Conservation (phyloP, 257 asterid genomes). For the Solanum tarapatanum region DNA sequence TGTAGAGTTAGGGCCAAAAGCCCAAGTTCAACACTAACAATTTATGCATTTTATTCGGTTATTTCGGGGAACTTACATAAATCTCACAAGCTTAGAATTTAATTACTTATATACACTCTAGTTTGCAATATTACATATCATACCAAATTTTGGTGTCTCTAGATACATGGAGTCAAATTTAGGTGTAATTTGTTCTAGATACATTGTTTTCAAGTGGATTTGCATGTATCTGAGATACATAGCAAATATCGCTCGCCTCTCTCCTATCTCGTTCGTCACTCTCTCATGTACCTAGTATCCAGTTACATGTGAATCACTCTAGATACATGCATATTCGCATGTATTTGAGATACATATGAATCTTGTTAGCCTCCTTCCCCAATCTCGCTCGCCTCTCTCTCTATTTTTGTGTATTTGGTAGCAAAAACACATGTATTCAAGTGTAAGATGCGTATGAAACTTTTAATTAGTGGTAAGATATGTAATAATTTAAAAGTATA, state of each 20-base stretch:
- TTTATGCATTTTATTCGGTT: not conserved
- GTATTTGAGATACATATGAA: not conserved
- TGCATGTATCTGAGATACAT: not conserved
- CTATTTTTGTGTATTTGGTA: too few relatives aligned
- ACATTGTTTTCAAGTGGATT: not conserved
- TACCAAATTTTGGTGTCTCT: not conserved
- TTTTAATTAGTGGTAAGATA: too few relatives aligned
- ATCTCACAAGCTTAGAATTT: not conserved
- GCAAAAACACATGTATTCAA: too few relatives aligned
- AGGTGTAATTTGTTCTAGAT: too few relatives aligned
- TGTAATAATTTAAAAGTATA: not conserved
- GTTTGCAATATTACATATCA: not conserved
- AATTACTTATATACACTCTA: too few relatives aligned
- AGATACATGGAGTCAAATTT: not conserved
- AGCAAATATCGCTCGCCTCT: not conserved
- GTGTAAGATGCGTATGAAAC: not conserved
- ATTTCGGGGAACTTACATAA: too few relatives aligned
- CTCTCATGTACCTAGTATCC: too few relatives aligned
- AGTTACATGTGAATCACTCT: too few relatives aligned
- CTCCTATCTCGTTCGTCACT: not conserved
- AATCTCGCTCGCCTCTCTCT: not conserved
- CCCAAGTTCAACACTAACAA: not conserved
- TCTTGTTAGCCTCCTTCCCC: not conserved
- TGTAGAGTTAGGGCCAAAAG: not conserved
- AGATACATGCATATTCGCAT: not conserved